Base-by-base conservation (phyloP, 495 filamentous ascomycete genomes). In the Podospora pseudocomata region DNA sequence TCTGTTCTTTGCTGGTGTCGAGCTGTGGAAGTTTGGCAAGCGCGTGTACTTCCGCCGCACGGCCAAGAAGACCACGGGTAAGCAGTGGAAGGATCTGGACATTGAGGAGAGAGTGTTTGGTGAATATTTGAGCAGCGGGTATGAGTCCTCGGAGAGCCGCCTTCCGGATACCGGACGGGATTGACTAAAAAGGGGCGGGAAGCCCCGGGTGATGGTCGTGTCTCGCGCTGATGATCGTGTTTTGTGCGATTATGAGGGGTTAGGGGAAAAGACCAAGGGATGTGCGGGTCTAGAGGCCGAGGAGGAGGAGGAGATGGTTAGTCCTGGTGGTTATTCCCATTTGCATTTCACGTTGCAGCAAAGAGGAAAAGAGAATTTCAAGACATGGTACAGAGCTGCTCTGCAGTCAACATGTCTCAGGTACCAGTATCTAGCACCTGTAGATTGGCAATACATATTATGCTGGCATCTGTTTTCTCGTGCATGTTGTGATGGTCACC, bases 21-120 rank as follows among this genome's bases (percentile, higher is more conserved):
- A 90, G 78, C 78, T 77, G 20, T 92, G 87, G 88, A 91, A 91
- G 77, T 85, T 80, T 69, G 75, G 70, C 2, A 92, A 92, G 78
- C 78, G 90, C 1, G 70, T 76, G 0, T 78, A 66, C 19, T 70
- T 78, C 13, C 56, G 76, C 0, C 32, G 72, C 0, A 0, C 11
- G 28, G 73, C 64, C 13, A 49, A 30, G 55, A 78, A 71, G 65
- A 75, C 27, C 34, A 68, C 69, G 20, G 32, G 73, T 57, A 27
- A n/a, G 0, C 53, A 58, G 44, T 83, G 75, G 78, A 74, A 75
- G 74, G 77, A 80, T 59, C 72, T 80, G 70, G 79, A 81, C 60
- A 54, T 80, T 15, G 77, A 80, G 71, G 75, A 80, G 65, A 63
- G 76, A 16, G 71, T 79, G 13, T 82, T 81, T 71, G 78, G 73